Base-by-base conservation (phyloP, 176 grass and related monocot genomes). In the Lolium perenne region DNA sequence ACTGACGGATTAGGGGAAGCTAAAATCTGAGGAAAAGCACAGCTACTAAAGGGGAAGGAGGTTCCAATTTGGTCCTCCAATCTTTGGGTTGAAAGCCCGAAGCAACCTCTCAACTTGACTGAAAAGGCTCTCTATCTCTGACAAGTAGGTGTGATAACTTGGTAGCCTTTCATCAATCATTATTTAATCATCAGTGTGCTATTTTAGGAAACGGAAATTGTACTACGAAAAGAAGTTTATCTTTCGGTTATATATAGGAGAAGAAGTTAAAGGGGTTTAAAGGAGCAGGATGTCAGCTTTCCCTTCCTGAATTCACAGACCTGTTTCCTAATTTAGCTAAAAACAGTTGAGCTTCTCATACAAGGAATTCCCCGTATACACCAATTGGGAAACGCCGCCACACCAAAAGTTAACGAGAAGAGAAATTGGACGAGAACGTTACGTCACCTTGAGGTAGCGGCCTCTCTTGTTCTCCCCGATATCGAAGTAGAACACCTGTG, bases 381-480 rank as follows among this genome's bases (percentile, higher is more conserved):
- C n/a, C 8, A 82, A 82, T 46, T 82, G 7, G 51, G 51, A 43
- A 71, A 71, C 51, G 46, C 29, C 21, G 15, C 20, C 62, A 9
- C 10, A 78, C 14, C 64, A 46, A 53, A 78, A 23, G 25, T 46
- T 35, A 18, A 69, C n/a, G 55, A 7, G 81, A 69, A 1, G 10
- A 16, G 71, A 83, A 87, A 79, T 54, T 80, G 40, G 23, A 56
- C 4, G 12, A 72, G 41, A 72, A 58, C 4, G 60, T n/a, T 7
- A 40, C 13, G 32, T 86, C 76, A 95, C 97, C 97, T 99, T 99
- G 80, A 99, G 86, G 90, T 96, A 99, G 57, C 94, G 94, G 58
- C 97, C 97, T 81, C 97, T 96, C 92, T 96, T 95, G 83, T 99
- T 99, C 88, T 95, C 97, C 71, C 97, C 97, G 63, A 94, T 91